These are phyloP conservation scores for Fusarium sp. DNA, from an alignment of 2,329 filamentous ascomycete genomes.

Conservation along the genomic window DNA sequence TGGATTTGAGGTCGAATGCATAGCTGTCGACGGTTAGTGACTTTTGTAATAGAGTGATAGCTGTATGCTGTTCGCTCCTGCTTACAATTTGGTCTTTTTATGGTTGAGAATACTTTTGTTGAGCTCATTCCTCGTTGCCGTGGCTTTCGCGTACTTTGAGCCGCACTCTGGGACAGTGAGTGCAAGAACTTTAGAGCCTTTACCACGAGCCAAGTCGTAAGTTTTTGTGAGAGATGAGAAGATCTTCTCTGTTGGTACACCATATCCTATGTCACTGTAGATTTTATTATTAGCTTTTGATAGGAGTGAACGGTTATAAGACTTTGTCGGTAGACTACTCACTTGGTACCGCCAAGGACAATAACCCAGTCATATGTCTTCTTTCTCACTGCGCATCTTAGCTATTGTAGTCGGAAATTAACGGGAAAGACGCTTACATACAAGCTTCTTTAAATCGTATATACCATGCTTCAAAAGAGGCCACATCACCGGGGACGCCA, in stretches of 20 bases:
- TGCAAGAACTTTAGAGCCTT: conserved; percentile 67
- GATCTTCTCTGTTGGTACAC: conserved; percentile 54
- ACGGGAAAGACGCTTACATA: conserved; percentile 31
- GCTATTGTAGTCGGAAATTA: neutral
- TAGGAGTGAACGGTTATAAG: neutral
- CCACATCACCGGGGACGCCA: conserved; percentile 65
- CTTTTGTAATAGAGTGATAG: neutral
- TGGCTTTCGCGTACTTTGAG: conserved; percentile 44
- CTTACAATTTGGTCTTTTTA: conserved; percentile 64
- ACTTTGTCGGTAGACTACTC: conserved; percentile 31
- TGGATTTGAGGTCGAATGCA: conserved; percentile 65
- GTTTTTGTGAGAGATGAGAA: conserved; percentile 60
- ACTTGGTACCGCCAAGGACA: conserved; percentile 73
- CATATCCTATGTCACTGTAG: conserved; percentile 62
- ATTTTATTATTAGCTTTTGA: neutral
- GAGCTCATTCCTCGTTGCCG: conserved; percentile 55
- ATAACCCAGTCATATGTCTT: conserved; percentile 68
- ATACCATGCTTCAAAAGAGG: conserved; percentile 49
- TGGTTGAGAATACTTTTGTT: conserved; percentile 66
- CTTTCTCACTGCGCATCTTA: conserved; percentile 36
- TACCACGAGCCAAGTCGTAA: conserved; percentile 63
- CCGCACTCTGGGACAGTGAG: conserved; percentile 70
- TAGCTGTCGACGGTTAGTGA: conserved; percentile 55
- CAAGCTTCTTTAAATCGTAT: conserved; percentile 51
- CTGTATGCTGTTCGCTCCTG: neutral